phyloP scores from a whole-genome alignment of 2,329 filamentous ascomycete genomes.

The Didymella keratinophila region DNA sequence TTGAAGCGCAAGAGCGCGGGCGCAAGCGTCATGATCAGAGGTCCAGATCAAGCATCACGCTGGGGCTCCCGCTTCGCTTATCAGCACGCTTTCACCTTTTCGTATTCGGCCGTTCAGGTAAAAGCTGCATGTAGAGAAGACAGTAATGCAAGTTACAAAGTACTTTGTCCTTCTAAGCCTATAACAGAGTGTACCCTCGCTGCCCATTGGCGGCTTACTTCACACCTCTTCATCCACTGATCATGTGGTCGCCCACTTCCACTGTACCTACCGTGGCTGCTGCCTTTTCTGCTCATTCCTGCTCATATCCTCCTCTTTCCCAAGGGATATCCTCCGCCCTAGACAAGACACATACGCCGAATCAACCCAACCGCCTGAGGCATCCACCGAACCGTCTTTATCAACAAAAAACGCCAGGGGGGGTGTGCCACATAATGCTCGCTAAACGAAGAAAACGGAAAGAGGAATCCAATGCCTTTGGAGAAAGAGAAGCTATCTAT shows the following conservation, averaged over 20 bases:
- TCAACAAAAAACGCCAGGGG: slow-evolving; percentile 39
- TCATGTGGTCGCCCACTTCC: slow-evolving; percentile 27
- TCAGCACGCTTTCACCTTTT: slow-evolving; percentile 8
- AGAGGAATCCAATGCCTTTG: slow-evolving; percentile 34
- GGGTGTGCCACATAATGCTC: slow-evolving; percentile 38
- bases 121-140: neutral
- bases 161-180: slow-evolving; percentile 11
- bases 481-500: slow-evolving; percentile 35
- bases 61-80: slow-evolving; percentile 15
- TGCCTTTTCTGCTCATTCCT: slow-evolving; percentile 20
- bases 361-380: slow-evolving; percentile 28
- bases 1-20: slow-evolving; percentile 18
- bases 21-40: slow-evolving; percentile 24
- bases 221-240: neutral
- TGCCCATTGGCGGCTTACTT: neutral
- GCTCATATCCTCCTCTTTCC: slow-evolving; percentile 20
- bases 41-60: slow-evolving; percentile 11
- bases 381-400: slow-evolving; percentile 27
- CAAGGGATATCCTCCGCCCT: slow-evolving; percentile 20
- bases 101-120: neutral
- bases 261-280: slow-evolving; percentile 23
- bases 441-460: slow-evolving; percentile 39
- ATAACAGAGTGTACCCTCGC: slow-evolving; percentile 5
- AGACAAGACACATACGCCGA: slow-evolving; percentile 21
- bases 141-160: neutral